Percentiles rank a stretch among this genome's conserved stretches.
These are phyloP conservation scores for Wickerhamiella kurtzmanii DNA, from an alignment of 805 yeast species.

Conservation along the genomic window DNA sequence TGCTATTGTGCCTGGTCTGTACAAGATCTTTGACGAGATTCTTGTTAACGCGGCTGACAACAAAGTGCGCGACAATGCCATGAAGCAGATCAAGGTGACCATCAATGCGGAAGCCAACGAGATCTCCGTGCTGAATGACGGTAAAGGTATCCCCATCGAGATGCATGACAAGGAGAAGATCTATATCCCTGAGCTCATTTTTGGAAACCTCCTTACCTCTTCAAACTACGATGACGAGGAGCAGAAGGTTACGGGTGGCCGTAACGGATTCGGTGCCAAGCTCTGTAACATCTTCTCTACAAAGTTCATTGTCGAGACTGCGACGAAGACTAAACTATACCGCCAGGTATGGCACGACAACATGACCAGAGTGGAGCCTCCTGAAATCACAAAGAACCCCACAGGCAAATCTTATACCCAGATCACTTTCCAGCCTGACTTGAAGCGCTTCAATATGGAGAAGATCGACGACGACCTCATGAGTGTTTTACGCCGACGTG, in stretches of 20 bases:
- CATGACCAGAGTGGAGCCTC: slow-evolving; percentile 66
- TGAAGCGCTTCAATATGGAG: slow-evolving; percentile 75
- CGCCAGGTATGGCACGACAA: slow-evolving; percentile 77
- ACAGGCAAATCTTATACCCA: slow-evolving; percentile 58
- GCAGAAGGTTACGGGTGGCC: slow-evolving; percentile 94
- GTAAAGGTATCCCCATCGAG: slow-evolving; percentile 89
- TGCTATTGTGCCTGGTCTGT: slow-evolving; percentile 84
- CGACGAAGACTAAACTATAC: slow-evolving; percentile 62
- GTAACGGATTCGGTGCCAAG: slow-evolving; percentile 97
- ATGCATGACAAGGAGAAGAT: slow-evolving; percentile 82
- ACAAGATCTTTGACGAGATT: slow-evolving; percentile 93
- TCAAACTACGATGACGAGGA: slow-evolving; percentile 92
- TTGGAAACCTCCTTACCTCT: slow-evolving; percentile 88
- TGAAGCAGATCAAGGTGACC: slow-evolving; percentile 75
- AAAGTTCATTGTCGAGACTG: slow-evolving; percentile 75
- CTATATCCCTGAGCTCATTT: slow-evolving; percentile 90
- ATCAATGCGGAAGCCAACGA: slow-evolving; percentile 63
- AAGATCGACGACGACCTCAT: slow-evolving; percentile 66
- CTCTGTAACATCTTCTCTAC: slow-evolving; percentile 91
- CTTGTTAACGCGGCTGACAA: slow-evolving; percentile 97
- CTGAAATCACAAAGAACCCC: slow-evolving; percentile 44
- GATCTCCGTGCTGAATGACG: slow-evolving; percentile 80
- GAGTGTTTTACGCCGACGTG: slow-evolving; percentile 82
- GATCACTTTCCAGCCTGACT: slow-evolving; percentile 78
- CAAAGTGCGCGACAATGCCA: slow-evolving; percentile 83